A percentile compares a stretch with the other conserved stretches of the same genome.
These are phyloP conservation scores for Globisporangium viniferum DNA, from an alignment of 352 stramenopile genomes.

Conservation along the genomic window DNA sequence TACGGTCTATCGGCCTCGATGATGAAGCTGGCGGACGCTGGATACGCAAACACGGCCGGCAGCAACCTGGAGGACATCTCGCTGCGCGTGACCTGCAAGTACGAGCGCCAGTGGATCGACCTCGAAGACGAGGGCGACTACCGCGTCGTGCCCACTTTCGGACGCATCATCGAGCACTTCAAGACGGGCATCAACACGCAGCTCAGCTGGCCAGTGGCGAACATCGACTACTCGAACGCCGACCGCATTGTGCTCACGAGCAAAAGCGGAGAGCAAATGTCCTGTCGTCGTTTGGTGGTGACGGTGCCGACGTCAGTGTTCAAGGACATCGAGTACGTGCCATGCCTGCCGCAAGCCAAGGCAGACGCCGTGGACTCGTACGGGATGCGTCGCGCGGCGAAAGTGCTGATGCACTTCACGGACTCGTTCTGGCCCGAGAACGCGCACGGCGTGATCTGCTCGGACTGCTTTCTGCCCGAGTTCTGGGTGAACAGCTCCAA, in stretches of 20 bases:
- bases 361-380: conserved; percentile 56
- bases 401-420: conserved; percentile 75
- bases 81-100: conserved; percentile 71
- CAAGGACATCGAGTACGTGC: conserved; percentile 65
- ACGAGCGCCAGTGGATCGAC: conserved; percentile 83
- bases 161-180: conserved; percentile 64
- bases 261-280: conserved; percentile 49
- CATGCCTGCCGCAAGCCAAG: conserved; percentile 55
- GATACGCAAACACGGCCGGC: conserved; percentile 80
- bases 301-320: conserved; percentile 80
- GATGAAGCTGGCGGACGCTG: conserved; percentile 78
- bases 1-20: conserved; percentile 63
- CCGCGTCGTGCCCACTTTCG: conserved; percentile 65
- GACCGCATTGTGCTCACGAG: conserved; percentile 54
- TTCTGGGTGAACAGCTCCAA: conserved; percentile 80
- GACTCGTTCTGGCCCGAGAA: conserved; percentile 66
- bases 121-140: conserved; percentile 81
- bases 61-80: conserved; percentile 70
- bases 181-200: conserved; percentile 41
- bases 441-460: conserved; percentile 79
- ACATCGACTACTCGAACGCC: conserved; percentile 55
- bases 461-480: conserved; percentile 77
- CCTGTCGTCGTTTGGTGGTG: conserved; percentile 60
- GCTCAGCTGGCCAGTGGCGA: conserved; percentile 52
- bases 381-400: conserved; percentile 70